Evolutionary conservation across 2,329 filamentous ascomycete species (phyloP).

Genomic region (Stachybotrys chartarum): DNA sequence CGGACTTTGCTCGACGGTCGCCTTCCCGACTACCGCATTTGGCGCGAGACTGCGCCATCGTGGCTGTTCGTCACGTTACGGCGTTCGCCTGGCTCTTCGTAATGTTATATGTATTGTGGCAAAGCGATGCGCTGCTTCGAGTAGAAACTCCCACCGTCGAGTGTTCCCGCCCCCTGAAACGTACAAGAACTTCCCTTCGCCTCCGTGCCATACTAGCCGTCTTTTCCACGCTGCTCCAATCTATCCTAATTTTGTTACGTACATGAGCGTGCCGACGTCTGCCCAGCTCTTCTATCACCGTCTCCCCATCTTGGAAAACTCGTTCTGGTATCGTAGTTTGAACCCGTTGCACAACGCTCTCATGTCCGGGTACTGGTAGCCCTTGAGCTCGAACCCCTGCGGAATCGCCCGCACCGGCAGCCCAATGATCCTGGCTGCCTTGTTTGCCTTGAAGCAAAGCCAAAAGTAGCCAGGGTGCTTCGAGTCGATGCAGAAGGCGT

Average conservation of each 20-base stretch:
- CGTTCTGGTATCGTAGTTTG: conserved; percentile 69
- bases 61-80: background rate
- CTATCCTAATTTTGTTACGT: background rate
- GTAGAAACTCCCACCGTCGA: too few species aligned
- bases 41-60: background rate
- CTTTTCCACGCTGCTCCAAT: background rate
- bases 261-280: background rate
- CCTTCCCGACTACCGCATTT: background rate
- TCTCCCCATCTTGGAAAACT: conserved; percentile 54
- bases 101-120: too few species aligned
- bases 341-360: conserved; percentile 93
- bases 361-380: conserved; percentile 90
- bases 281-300: conserved; percentile 12
- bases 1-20: too few species aligned
- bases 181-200: background rate
- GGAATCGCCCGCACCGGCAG: conserved; percentile 90
- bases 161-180: background rate
- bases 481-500: conserved; percentile 90
- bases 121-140: too few species aligned
- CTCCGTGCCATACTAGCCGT: background rate
- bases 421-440: conserved; percentile 62
- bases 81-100: too few species aligned
- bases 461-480: conserved; percentile 92
- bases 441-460: conserved; percentile 91
- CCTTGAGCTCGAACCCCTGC: conserved; percentile 85